Conservation (phyloP, 164 flowering plant species). For the Macadamia integrifolia region DNA sequence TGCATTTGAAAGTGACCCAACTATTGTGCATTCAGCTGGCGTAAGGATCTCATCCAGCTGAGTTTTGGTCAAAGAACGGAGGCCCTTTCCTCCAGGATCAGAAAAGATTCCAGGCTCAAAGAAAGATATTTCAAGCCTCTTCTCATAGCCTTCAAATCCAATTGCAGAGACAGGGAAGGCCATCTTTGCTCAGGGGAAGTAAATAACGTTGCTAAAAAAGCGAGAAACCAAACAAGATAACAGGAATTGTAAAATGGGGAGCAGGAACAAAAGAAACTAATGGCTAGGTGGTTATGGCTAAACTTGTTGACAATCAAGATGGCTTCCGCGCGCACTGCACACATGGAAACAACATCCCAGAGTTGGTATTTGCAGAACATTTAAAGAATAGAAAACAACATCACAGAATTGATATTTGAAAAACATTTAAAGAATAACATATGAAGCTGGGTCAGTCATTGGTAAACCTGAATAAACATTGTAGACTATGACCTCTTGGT, state of each 20-base stretch:
- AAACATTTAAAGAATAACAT: background rate
- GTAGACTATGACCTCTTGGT: background rate
- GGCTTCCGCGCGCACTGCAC: slow-evolving; percentile 85
- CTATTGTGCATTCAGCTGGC: slow-evolving; percentile 85
- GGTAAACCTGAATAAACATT: too few relatives aligned
- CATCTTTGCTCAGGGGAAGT: slow-evolving; percentile 27
- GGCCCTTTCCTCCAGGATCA: slow-evolving; percentile 56
- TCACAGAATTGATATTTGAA: background rate
- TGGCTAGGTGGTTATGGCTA: slow-evolving; percentile 13
- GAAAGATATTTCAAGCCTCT: slow-evolving; percentile 77
- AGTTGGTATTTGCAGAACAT: background rate
- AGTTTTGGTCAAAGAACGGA: slow-evolving; percentile 48
- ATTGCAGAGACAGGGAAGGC: slow-evolving; percentile 54
- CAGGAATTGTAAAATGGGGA: slow-evolving; percentile 3
- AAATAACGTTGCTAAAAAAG: background rate
- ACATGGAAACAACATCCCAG: slow-evolving; percentile 1
- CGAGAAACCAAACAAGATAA: background rate
- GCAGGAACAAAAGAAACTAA: slow-evolving; percentile 4
- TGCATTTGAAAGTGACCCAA: slow-evolving; percentile 53
- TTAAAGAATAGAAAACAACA: too few relatives aligned
- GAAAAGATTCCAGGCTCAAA: slow-evolving; percentile 49
- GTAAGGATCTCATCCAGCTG: slow-evolving; percentile 66
- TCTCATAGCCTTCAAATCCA: slow-evolving; percentile 90
- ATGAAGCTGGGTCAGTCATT: too few relatives aligned
- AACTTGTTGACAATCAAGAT: slow-evolving; percentile 50